These are phyloP conservation scores for Mucor plumbeus DNA, from an alignment of 371 early-diverging fungal species.

Conservation along the genomic window DNA sequence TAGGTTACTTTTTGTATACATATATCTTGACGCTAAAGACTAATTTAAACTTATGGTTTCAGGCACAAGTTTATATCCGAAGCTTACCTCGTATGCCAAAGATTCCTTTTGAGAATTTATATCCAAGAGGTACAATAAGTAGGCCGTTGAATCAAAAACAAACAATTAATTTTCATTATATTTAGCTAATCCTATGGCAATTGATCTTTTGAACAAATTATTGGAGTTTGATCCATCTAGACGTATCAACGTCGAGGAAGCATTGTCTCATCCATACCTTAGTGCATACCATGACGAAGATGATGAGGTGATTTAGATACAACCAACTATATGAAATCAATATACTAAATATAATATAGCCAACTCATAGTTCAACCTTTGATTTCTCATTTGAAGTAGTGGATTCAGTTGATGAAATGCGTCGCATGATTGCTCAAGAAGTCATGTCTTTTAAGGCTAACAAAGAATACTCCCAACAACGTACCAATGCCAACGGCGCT, in stretches of 20 bases:
- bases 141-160: not conserved
- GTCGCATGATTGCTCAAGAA: constrained; percentile 90
- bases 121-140: constrained; percentile 61
- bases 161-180: not conserved
- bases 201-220: constrained; percentile 82
- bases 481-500: constrained; percentile 22
- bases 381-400: constrained; percentile 94
- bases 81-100: constrained; percentile 88
- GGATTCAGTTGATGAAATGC: constrained; percentile 88
- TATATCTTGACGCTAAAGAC: too few relatives aligned
- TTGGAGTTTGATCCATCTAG: constrained; percentile 82
- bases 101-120: constrained; percentile 85
- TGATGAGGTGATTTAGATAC: constrained; percentile 60
- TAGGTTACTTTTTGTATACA: constrained; percentile 11
- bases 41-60: not conserved
- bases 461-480: constrained; percentile 34
- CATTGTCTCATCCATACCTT: constrained; percentile 81
- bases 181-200: constrained; percentile 66
- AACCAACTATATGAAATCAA: not conserved
- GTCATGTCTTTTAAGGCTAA: constrained; percentile 71
- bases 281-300: constrained; percentile 79
- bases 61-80: constrained; percentile 96
- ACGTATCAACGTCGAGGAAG: constrained; percentile 83
- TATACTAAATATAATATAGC: constrained; percentile 31
- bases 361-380: constrained; percentile 72